A percentile compares a stretch with the other conserved stretches of the same genome.
phyloP scores from a whole-genome alignment of 1,139 yeast genomes.

The Suhomyces panamericanus region DNA sequence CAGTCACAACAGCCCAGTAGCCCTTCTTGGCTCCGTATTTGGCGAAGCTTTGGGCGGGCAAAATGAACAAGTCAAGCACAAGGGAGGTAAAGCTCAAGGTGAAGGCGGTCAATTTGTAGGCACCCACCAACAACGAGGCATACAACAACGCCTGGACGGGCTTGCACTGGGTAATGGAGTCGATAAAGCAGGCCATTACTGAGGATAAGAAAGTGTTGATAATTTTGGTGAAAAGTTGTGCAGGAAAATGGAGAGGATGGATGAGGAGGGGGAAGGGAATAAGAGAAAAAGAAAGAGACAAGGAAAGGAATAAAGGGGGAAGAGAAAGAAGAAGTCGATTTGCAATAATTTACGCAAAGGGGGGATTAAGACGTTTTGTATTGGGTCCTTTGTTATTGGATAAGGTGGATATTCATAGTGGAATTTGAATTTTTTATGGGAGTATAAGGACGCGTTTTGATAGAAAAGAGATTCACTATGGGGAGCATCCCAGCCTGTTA shows the following conservation, averaged over 20 bases:
- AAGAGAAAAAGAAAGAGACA: too few species aligned
- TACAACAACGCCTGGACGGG: slow-evolving; percentile 28
- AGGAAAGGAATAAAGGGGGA: too few species aligned
- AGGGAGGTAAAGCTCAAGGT: slow-evolving; percentile 43
- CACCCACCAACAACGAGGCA: slow-evolving; percentile 51
- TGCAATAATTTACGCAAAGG: too few species aligned
- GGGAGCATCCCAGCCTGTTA: too few species aligned
- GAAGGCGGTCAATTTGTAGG: slow-evolving; percentile 45
- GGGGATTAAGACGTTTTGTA: too few species aligned
- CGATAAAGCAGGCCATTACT: slow-evolving; percentile 8
- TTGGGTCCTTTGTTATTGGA: too few species aligned
- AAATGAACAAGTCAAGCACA: slow-evolving; percentile 56
- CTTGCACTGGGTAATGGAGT: slow-evolving; percentile 19
- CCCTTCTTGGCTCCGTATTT: slow-evolving; percentile 69
- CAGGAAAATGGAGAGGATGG: too few species aligned
- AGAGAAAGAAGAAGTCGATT: too few species aligned
- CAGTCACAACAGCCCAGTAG: slow-evolving; percentile 90
- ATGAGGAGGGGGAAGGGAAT: background rate
- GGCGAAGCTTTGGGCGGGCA: slow-evolving; percentile 61
- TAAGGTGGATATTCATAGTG: too few species aligned
- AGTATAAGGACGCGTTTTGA: too few species aligned
- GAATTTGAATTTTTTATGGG: too few species aligned
- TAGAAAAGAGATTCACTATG: too few species aligned
- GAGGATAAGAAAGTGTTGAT: background rate
- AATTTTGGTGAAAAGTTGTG: background rate